phyloP scores from a whole-genome alignment of 495 filamentous ascomycete species.

The Xylaria palmicola region DNA sequence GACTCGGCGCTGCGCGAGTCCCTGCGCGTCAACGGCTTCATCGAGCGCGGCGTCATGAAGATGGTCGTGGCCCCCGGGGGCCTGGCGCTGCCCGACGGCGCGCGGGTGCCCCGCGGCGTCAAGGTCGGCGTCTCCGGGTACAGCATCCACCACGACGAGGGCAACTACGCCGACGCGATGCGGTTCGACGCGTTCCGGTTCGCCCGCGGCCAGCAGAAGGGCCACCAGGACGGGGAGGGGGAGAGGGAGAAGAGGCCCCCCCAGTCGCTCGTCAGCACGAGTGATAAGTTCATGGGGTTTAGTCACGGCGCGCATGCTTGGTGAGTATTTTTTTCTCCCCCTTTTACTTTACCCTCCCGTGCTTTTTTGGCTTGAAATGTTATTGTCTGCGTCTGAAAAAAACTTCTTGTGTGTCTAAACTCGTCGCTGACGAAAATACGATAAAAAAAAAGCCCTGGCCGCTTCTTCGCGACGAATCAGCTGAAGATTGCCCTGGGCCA shows the following conservation, averaged over 20 bases:
- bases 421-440: no score
- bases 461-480: conserved; percentile 44
- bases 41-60: conserved; percentile 39
- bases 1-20: conserved; percentile 44
- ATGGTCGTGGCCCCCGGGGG: conserved; percentile 40
- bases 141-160: conserved; percentile 39
- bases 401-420: no score
- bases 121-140: conserved; percentile 40
- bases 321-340: conserved; percentile 19
- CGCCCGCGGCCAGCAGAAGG: conserved; percentile 12
- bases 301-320: conserved; percentile 43
- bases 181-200: conserved; percentile 42
- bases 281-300: conserved; percentile 36
- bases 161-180: conserved; percentile 34
- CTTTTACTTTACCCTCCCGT: no score
- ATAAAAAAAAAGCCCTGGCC: conserved; percentile 38
- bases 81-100: conserved; percentile 35
- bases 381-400: no score
- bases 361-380: no score
- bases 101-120: conserved; percentile 34
- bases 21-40: conserved; percentile 41
- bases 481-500: conserved; percentile 44
- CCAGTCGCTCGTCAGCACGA: conserved; percentile 32
- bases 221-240: neutral
- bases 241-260: conserved; percentile 11